phyloP scores from a whole-genome alignment of 192 early-diverging fungal species.

The Linnemannia elongata region DNA sequence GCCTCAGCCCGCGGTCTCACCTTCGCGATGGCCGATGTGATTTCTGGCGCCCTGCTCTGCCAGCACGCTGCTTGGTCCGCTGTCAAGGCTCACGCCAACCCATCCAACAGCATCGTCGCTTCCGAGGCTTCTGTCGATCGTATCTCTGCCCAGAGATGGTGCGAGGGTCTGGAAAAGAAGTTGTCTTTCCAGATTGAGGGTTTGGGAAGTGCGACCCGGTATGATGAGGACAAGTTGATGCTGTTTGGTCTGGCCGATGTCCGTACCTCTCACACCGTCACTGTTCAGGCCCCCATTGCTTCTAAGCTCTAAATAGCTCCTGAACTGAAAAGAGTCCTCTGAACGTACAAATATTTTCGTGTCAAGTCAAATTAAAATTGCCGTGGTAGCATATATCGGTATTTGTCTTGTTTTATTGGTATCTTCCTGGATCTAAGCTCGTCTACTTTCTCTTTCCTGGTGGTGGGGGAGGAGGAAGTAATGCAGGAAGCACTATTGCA shows the following conservation, averaged over 20 bases:
- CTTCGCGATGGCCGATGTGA: conserved; percentile 63
- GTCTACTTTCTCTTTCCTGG: conserved; percentile 39
- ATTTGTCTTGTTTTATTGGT: not conserved
- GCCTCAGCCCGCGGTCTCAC: conserved; percentile 63
- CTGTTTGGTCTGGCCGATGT: conserved; percentile 44
- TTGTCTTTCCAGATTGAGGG: conserved; percentile 34
- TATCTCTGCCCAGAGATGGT: conserved; percentile 46
- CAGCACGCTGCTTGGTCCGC: conserved; percentile 64
- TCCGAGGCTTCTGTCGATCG: conserved; percentile 31
- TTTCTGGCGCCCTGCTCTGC: conserved; percentile 62
- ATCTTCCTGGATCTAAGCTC: not conserved
- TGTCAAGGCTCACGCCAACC: conserved; percentile 15
- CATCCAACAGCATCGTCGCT: not conserved
- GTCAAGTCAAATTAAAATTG: no score
- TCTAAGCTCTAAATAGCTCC: conserved; percentile 18
- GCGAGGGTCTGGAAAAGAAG: conserved; percentile 35
- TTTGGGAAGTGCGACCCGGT: conserved; percentile 22
- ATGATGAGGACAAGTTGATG: conserved; percentile 55
- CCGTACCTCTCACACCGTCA: conserved; percentile 8
- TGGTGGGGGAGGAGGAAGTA: conserved; percentile 54
- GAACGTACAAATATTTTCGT: no score
- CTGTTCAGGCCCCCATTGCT: conserved; percentile 2
- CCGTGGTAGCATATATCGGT: not conserved
- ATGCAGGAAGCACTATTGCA: conserved; percentile 23
- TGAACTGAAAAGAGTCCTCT: not conserved